Conservation (phyloP, 768 basidiomycete species). For the Pleurotus tuber-regium region DNA sequence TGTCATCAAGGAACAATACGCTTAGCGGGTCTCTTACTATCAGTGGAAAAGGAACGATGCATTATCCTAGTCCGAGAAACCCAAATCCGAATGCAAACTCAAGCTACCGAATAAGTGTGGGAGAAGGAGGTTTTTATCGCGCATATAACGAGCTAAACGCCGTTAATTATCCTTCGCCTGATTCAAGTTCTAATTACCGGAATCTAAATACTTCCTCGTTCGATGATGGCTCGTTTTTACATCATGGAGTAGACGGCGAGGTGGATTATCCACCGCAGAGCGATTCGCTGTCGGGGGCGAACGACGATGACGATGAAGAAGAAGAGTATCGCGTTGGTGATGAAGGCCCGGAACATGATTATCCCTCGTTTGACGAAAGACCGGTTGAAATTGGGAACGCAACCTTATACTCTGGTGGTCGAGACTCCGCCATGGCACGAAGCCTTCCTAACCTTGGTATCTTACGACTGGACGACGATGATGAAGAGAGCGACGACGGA, state of each 20-base stretch:
- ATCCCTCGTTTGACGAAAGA: too few species aligned
- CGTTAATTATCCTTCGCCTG: not conserved
- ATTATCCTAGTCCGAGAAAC: not conserved
- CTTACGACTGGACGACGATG: constrained; percentile 1
- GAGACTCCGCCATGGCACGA: constrained; percentile 5
- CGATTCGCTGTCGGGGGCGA: not conserved
- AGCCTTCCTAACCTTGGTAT: constrained; percentile 7
- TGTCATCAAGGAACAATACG: constrained; percentile 3
- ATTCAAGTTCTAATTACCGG: too few species aligned
- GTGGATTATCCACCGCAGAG: not conserved
- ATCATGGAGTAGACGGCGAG: not conserved
- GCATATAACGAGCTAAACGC: constrained; percentile 2
- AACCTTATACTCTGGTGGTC: not conserved
- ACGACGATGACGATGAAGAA: not conserved
- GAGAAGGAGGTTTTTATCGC: not conserved
- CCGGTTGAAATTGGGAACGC: too few species aligned
- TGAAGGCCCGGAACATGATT: not conserved
- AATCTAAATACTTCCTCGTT: not conserved
- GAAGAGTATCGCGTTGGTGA: not conserved
- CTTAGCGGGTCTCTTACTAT: constrained; percentile 6
- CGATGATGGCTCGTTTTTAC: not conserved
- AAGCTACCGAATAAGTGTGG: not conserved
- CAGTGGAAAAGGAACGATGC: not conserved
- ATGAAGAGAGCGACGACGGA: not conserved
- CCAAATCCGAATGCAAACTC: not conserved